Evolutionary conservation across 225 moss, liverwort and hornwort genomes (phyloP).

Genomic region (Sphagnum tenellum): DNA sequence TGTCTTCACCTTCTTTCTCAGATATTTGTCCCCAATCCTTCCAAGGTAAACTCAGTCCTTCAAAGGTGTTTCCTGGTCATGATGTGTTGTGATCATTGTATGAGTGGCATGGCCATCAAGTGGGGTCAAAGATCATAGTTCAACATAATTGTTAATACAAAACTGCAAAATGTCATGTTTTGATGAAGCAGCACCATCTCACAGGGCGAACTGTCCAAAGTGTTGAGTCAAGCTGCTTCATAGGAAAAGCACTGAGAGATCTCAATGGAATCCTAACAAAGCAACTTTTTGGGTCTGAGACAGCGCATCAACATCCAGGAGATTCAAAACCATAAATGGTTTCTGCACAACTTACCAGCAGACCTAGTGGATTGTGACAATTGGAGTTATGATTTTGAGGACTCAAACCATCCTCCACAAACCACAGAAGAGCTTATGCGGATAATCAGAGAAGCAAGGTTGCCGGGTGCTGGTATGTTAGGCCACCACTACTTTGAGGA

Average conservation of each 20-base stretch:
- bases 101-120: too few species aligned
- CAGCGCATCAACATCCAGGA: conserved; percentile 85
- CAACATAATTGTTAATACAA: too few species aligned
- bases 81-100: too few species aligned
- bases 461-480: conserved; percentile 28
- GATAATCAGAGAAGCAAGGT: conserved; percentile 39
- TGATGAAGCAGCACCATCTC: too few species aligned
- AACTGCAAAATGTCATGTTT: too few species aligned
- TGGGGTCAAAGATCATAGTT: too few species aligned
- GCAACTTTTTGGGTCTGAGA: neutral
- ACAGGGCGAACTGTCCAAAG: neutral
- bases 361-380: conserved; percentile 59
- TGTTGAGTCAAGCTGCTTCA: too few species aligned
- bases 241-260: neutral
- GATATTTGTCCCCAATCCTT: conserved; percentile 94
- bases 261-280: neutral
- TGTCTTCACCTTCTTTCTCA: conserved; percentile 81
- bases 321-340: conserved; percentile 92
- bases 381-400: conserved; percentile 81
- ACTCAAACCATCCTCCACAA: conserved; percentile 92
- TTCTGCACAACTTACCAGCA: conserved; percentile 79
- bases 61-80: too few species aligned
- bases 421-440: conserved; percentile 88
- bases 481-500: conserved; percentile 48
- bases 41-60: conserved; percentile 25